Evolutionary conservation across 305 asterid genomes (phyloP).

Genomic region (Lippia alba): DNA sequence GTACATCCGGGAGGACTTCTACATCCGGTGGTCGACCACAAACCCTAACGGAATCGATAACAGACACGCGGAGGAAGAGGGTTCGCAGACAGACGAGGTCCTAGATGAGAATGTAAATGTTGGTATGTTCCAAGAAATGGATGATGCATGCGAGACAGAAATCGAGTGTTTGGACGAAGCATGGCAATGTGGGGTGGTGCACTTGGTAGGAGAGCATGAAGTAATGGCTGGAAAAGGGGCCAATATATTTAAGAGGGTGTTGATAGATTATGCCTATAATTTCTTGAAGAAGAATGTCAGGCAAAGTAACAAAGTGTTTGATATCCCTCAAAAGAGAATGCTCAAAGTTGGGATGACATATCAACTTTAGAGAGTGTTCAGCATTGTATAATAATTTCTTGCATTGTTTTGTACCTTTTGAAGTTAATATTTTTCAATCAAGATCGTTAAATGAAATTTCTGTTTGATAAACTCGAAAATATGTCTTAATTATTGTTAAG

Average conservation of each 20-base stretch:
- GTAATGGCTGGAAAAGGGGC: slow-evolving; percentile 56
- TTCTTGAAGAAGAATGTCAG: slow-evolving; percentile 65
- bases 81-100: not conserved
- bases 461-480: no score
- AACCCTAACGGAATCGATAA: not conserved
- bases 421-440: no score
- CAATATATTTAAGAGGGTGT: slow-evolving; percentile 47
- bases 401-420: no score
- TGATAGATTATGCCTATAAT: slow-evolving; percentile 59
- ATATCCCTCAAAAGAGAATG: slow-evolving; percentile 68
- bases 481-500: not conserved
- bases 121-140: not conserved
- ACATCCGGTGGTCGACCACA: slow-evolving; percentile 3
- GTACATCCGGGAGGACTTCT: slow-evolving; percentile 38
- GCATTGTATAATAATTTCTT: no score
- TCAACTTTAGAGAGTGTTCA: slow-evolving; percentile 39
- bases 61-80: not conserved
- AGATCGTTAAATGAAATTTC: no score
- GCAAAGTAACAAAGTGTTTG: slow-evolving; percentile 54
- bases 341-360: slow-evolving; percentile 78
- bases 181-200: slow-evolving; percentile 52
- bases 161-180: slow-evolving; percentile 50
- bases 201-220: slow-evolving; percentile 67
- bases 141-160: slow-evolving; percentile 33
- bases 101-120: not conserved